Percentiles rank a stretch among this genome's conserved stretches.
Conservation (phyloP, 1,139 yeast genomes). For the Pichia cactophila region DNA sequence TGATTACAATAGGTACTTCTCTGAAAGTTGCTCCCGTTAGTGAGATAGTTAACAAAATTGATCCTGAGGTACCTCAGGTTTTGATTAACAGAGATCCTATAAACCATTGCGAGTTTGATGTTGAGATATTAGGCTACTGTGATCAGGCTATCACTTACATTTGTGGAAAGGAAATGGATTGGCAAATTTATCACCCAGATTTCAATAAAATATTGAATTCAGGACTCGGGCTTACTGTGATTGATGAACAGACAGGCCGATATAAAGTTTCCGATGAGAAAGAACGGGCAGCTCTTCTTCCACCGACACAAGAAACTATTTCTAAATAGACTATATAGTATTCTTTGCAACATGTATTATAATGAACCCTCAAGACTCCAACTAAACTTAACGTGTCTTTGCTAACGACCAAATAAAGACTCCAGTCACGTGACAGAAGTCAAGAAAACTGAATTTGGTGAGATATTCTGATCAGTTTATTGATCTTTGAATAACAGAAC, state of each 20-base stretch:
- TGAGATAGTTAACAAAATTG: conserved; percentile 72
- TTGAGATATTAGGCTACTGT: conserved; percentile 74
- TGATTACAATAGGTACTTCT: conserved; percentile 89
- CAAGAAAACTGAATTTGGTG: background rate
- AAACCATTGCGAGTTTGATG: conserved; percentile 74
- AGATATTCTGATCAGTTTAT: background rate
- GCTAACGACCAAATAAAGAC: too few relatives aligned
- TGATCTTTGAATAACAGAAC: background rate
- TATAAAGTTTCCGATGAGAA: conserved; percentile 26
- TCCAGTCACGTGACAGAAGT: background rate
- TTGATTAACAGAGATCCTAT: conserved; percentile 76
- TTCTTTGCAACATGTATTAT: background rate
- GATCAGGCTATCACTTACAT: conserved; percentile 77
- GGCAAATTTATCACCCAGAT: conserved; percentile 60
- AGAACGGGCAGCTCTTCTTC: conserved; percentile 14
- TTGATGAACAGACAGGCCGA: conserved; percentile 28
- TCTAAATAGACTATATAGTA: background rate
- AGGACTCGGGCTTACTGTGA: conserved; percentile 23
- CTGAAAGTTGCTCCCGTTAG: conserved; percentile 95
- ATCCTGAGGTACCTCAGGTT: conserved; percentile 71
- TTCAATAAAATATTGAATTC: conserved; percentile 27
- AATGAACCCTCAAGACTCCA: background rate
- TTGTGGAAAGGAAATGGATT: conserved; percentile 46
- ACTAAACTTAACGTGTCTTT: too few relatives aligned
- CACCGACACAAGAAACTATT: background rate